Evolutionary conservation across 441 rosid species (phyloP), one percentile per base, ranked within the genome.

Genomic region (Syzygium syzygioides): DNA sequence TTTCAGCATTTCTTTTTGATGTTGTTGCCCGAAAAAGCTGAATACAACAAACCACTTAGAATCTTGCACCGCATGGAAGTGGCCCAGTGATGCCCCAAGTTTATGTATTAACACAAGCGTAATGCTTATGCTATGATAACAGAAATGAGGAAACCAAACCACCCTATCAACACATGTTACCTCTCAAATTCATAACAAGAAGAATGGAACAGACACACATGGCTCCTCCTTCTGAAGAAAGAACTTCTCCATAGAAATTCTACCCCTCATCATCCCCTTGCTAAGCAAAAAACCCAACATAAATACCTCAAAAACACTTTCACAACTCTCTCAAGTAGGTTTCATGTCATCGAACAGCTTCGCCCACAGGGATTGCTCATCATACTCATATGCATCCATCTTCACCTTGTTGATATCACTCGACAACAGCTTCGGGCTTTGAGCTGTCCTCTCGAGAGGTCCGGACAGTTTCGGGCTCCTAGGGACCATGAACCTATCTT

Each of bases 311-410:
- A 13, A 45, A 41, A 20, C 66, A 37, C 83, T 37, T n/a, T 20
- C n/a, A 45, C 50, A 11, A 57, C 30, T 7, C 41, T 85, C 85
- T 93, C 92, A 96, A 88, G 96, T 96, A 32, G 98, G 98, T 87
- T 94, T 94, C 94, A 96, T 90, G 89, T 94, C 96, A 37, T 92
- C 95, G 90, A 96, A 96, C 85, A 96, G 88, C 79, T 93, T 62
- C 86, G 92, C 91, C 98, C 97, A 96, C 17, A 91, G 89, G 92
- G 95, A 95, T 71, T 93, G 93, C 19, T 92, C 89, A 88, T 91
- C 94, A 12, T 53, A 85, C 10, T 85, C 86, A 85, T 87, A 92
- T 14, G 25, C 55, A 53, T 90, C 89, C 50, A 86, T 87, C 76
- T 92, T 94, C 66, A 90, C 93, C 88, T 87, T 90, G 86, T 68